Evolutionary conservation across 768 basidiomycete species (phyloP).

Genomic region (Mycena haematopus): DNA sequence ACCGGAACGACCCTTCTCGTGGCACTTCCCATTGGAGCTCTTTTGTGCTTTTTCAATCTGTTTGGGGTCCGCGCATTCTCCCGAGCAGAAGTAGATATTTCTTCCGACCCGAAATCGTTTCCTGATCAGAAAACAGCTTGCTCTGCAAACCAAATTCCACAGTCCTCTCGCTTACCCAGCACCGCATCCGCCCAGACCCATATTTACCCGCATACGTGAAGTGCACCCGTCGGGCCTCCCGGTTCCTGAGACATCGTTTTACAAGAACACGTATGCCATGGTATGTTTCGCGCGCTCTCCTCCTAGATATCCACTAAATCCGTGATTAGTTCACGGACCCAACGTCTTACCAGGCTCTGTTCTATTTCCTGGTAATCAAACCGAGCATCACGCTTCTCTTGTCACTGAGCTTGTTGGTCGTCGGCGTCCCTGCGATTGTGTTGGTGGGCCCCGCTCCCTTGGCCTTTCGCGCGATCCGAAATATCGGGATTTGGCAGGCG

Average conservation of each 20-base stretch:
- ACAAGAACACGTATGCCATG: conserved; percentile 84
- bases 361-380: conserved; percentile 90
- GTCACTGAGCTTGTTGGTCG: conserved; percentile 56
- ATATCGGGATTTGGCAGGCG: conserved; percentile 83
- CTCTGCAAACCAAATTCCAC: conserved; percentile 75
- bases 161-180: conserved; percentile 65
- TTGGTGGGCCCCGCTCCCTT: conserved; percentile 74
- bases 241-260: conserved; percentile 74
- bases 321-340: conserved; percentile 73
- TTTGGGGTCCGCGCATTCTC: conserved; percentile 76
- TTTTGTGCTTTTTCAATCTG: conserved; percentile 80
- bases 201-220: conserved; percentile 71
- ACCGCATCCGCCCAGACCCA: conserved; percentile 73
- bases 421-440: conserved; percentile 63
- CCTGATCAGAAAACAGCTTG: conserved; percentile 47
- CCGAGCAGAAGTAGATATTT: conserved; percentile 62
- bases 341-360: conserved; percentile 83
- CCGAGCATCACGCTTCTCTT: conserved; percentile 78
- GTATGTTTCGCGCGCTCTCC: conserved; percentile 45
- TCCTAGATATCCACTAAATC: conserved; percentile 4
- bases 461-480: conserved; percentile 66
- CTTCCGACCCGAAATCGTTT: neutral
- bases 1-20: conserved; percentile 82
- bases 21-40: conserved; percentile 76
- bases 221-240: conserved; percentile 37